A percentile compares a stretch with the other conserved stretches of the same genome.
Evolutionary conservation across 441 rosid species (phyloP).

Genomic region (Isatis lusitanica): DNA sequence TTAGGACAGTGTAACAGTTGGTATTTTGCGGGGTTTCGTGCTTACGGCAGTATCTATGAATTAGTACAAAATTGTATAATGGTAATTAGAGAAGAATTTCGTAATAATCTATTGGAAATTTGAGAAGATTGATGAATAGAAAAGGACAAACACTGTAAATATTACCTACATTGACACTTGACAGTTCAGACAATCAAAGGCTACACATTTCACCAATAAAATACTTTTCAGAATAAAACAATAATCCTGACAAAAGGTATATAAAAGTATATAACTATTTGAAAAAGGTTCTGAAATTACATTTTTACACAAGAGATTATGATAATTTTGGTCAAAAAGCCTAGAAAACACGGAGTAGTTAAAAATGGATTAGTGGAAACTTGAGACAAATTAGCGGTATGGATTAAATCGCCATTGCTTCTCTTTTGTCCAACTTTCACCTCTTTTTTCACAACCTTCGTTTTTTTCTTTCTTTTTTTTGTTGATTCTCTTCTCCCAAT

Average conservation of each 20-base stretch:
- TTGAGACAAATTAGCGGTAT: conserved; percentile 15
- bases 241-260: conserved; percentile 27
- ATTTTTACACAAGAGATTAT: background rate
- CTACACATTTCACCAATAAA: conserved; percentile 10
- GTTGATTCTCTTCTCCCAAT: conserved; percentile 42
- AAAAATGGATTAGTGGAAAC: conserved; percentile 4
- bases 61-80: background rate
- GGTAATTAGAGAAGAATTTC: background rate
- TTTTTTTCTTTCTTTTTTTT: background rate
- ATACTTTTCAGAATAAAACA: conserved; percentile 25
- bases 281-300: background rate
- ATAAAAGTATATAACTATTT: background rate
- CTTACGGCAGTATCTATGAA: background rate
- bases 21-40: conserved; percentile 15
- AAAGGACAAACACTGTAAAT: conserved; percentile 31
- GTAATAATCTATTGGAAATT: background rate
- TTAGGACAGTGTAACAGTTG: conserved; percentile 3
- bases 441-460: conserved; percentile 10
- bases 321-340: conserved; percentile 6
- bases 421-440: conserved; percentile 24
- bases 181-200: conserved; percentile 23
- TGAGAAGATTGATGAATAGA: conserved; percentile 12
- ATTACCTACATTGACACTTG: conserved; percentile 33
- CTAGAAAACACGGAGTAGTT: background rate
- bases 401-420: conserved; percentile 34